Percentiles rank a stretch among this genome's conserved stretches.
Conservation (phyloP, 495 filamentous ascomycete species). For the Hypoxylon fragiforme region DNA sequence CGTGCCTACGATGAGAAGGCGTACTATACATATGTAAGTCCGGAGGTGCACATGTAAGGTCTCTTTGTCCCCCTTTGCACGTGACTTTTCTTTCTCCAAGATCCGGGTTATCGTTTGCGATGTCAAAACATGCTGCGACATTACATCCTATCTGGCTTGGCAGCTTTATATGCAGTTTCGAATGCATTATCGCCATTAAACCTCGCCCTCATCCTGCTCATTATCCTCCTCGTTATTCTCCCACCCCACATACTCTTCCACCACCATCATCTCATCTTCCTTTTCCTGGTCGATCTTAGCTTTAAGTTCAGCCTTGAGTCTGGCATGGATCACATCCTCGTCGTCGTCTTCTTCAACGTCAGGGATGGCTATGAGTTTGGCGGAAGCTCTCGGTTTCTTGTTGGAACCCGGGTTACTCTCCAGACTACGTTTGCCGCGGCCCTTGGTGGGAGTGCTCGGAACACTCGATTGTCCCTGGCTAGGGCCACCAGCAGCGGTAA, state of each 20-base stretch:
- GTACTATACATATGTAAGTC: too few species aligned
- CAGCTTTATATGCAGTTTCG: too few species aligned
- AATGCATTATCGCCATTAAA: too few species aligned
- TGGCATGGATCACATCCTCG: background rate
- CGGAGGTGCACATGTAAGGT: too few species aligned
- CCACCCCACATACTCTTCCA: background rate
- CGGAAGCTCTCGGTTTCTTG: constrained; percentile 12
- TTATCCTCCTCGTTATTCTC: background rate
- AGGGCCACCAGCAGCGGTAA: background rate
- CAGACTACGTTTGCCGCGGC: constrained; percentile 8
- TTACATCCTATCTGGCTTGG: too few species aligned
- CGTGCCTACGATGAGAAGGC: too few species aligned
- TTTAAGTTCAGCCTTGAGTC: constrained; percentile 1
- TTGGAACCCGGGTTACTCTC: background rate
- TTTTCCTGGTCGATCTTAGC: background rate
- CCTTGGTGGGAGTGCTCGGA: constrained; percentile 1
- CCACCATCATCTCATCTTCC: background rate
- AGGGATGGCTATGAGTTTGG: background rate
- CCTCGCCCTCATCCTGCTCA: background rate
- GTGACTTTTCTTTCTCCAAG: too few species aligned
- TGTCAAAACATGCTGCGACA: too few species aligned
- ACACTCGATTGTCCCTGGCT: background rate
- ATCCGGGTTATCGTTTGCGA: too few species aligned
- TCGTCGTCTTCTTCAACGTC: background rate
- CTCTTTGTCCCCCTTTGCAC: too few species aligned